Evolutionary conservation across 23 red algal genomes (phyloP), one percentile per base, ranked within the genome.

Genomic region (Agarophyton chilense): DNA sequence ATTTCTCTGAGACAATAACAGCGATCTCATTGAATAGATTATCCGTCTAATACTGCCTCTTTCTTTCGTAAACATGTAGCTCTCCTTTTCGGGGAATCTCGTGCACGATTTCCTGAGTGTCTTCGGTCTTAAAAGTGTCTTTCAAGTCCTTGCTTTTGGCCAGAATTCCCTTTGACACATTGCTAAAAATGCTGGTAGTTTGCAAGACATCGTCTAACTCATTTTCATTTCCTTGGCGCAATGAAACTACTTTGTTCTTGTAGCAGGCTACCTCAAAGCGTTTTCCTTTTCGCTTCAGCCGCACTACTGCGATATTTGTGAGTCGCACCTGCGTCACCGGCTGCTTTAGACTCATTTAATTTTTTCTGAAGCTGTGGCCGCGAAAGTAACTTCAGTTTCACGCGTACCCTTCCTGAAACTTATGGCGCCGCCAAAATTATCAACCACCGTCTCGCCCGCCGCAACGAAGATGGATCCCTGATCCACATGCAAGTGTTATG

Each of bases 201-300:
- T 99, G 97, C 71, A 99, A 63, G 25, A 99, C 97, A 32, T 99
- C 97, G 58, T 95, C 93, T 28, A 99, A 58, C 70, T 99, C 97
- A 1, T 90, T 86, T 60, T 95, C 85, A 42, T 87, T 95, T n/a
- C 93, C 93, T 25, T 94, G 75, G 1, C 97, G 90, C 88, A 90
- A 99, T 46, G 93, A 93, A 28, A 99, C 62, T 14, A 99, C 97
- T 74, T 87, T 99, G 88, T 95, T 99, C 82, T 90, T 92, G 33
- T 99, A 99, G 92, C 93, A 96, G 19, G 97, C 97, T 19, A 99
- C 34, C 82, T 99, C 97, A 85, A 99, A 99, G 34, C 97, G 97
- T 86, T 99, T 95, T 49, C 97, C 93, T 36, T 75, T 75, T 24
- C 75, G 65, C 78, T 95, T 95, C 34, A 94, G 49, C 21, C 97